A percentile compares a stretch with the other conserved stretches of the same genome.
These are phyloP conservation scores for Ciborinia camelliae DNA, from an alignment of 2,329 filamentous ascomycete genomes.

Conservation along the genomic window DNA sequence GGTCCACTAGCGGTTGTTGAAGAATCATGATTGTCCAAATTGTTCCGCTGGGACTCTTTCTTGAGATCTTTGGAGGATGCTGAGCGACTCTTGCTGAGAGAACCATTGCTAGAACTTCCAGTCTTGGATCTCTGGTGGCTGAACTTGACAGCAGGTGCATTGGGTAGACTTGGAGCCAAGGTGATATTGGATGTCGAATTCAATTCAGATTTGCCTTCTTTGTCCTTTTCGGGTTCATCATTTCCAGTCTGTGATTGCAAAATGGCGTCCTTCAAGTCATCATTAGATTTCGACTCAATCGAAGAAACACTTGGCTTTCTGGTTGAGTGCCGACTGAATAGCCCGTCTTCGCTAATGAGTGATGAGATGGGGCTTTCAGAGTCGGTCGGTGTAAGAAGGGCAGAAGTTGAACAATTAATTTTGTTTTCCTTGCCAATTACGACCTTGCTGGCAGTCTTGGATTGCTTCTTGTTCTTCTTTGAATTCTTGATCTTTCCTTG, in stretches of 20 bases:
- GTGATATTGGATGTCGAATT: not conserved
- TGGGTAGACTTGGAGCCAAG: not conserved
- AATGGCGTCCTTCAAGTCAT: not conserved
- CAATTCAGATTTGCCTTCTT: not conserved
- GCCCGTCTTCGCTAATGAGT: slow-evolving; percentile 15
- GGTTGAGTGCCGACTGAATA: slow-evolving; percentile 21
- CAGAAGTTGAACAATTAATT: not conserved
- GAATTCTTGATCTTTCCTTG: slow-evolving; percentile 6
- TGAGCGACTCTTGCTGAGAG: not conserved
- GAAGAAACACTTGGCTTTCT: slow-evolving; percentile 21
- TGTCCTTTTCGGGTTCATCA: not conserved
- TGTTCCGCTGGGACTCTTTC: not conserved
- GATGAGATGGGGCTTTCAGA: not conserved
- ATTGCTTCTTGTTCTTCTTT: slow-evolving; percentile 18
- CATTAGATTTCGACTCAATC: not conserved
- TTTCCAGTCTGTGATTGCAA: not conserved
- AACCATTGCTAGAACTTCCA: not conserved
- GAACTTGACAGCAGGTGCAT: not conserved
- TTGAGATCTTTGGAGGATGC: slow-evolving; percentile 9
- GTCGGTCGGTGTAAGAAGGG: not conserved
- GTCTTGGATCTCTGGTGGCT: not conserved
- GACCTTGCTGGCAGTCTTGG: slow-evolving; percentile 7
- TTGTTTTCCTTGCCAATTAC: not conserved
- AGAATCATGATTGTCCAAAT: slow-evolving; percentile 19
- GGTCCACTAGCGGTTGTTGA: slow-evolving; percentile 16